phyloP scores from a whole-genome alignment of 2,329 filamentous ascomycete species.

The Paraphoma sp. region DNA sequence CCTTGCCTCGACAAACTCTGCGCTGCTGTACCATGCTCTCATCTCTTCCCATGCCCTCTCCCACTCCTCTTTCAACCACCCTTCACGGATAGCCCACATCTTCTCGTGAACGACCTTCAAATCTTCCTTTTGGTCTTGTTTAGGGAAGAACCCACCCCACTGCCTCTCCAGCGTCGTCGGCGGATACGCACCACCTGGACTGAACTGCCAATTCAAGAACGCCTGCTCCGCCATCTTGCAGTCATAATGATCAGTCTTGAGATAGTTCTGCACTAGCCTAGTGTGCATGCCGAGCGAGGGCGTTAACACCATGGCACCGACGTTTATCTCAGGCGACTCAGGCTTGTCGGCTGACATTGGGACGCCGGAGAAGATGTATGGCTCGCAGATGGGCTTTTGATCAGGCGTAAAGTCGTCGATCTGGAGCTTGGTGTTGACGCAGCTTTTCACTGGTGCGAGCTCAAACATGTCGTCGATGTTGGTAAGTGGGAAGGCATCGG shows the following conservation, averaged over 20 bases:
- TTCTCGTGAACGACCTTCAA: conserved; percentile 47
- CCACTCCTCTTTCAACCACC: conserved; percentile 37
- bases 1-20: conserved; percentile 23
- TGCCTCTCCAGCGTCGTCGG: conserved; percentile 26
- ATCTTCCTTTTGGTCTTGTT: conserved; percentile 27
- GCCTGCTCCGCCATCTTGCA: conserved; percentile 43
- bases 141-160: conserved; percentile 38
- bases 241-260: conserved; percentile 39
- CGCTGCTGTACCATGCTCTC: conserved; percentile 30
- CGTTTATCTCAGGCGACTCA: conserved; percentile 35
- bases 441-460: conserved; percentile 23
- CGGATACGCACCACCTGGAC: conserved; percentile 35
- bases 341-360: conserved; percentile 20
- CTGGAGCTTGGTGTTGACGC: conserved; percentile 27
- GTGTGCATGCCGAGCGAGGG: conserved; percentile 38
- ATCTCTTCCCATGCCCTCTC: conserved; percentile 31
- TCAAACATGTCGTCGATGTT: conserved; percentile 43
- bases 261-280: conserved; percentile 41
- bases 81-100: conserved; percentile 30
- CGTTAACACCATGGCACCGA: conserved; percentile 40
- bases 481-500: conserved; percentile 40
- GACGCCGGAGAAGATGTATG: conserved; percentile 37
- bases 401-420: conserved; percentile 32
- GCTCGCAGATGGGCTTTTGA: conserved; percentile 32
- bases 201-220: conserved; percentile 44